Evolutionary conservation across 73 alveolate genomes (phyloP).

Genomic region (Urostyla sp.): DNA sequence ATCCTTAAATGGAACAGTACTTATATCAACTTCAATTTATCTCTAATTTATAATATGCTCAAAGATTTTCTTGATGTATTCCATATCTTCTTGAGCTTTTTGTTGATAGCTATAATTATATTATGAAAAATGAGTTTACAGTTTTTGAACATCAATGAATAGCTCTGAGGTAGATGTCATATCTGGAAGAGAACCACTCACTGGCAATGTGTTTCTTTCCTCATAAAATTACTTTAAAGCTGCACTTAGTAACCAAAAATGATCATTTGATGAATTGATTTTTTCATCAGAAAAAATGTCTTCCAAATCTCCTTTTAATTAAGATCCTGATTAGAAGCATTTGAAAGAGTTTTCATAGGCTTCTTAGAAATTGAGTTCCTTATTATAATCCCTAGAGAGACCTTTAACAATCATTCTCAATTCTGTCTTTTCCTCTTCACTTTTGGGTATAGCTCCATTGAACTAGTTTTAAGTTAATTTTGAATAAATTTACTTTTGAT

Average conservation of each 20-base stretch:
- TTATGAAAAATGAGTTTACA: constrained; percentile 24
- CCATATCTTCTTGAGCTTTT: constrained; percentile 83
- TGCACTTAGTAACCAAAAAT: constrained; percentile 79
- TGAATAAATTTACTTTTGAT: constrained; percentile 15
- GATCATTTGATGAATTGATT: constrained; percentile 32
- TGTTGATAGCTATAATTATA: constrained; percentile 57
- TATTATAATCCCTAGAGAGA: constrained; percentile 68
- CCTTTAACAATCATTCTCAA: constrained; percentile 73
- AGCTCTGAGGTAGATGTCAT: constrained; percentile 90
- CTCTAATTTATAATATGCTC: too few relatives aligned
- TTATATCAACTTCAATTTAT: constrained; percentile 23
- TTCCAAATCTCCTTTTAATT: constrained; percentile 57
- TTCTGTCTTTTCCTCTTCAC: constrained; percentile 79
- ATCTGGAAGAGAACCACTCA: constrained; percentile 95
- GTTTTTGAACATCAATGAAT: constrained; percentile 79
- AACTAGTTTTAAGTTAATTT: constrained; percentile 6
- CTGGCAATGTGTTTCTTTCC: constrained; percentile 80
- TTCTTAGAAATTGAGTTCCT: constrained; percentile 88
- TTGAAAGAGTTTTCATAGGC: constrained; percentile 82
- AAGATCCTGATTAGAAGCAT: constrained; percentile 63
- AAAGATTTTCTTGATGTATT: too few relatives aligned
- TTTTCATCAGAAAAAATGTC: constrained; percentile 68
- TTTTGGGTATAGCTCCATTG: constrained; percentile 71
- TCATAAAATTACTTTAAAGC: constrained; percentile 81
- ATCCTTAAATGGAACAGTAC: constrained; percentile 45